These are phyloP conservation scores for Neurospora sp. DNA, from an alignment of 495 filamentous ascomycete genomes.

Conservation along the genomic window DNA sequence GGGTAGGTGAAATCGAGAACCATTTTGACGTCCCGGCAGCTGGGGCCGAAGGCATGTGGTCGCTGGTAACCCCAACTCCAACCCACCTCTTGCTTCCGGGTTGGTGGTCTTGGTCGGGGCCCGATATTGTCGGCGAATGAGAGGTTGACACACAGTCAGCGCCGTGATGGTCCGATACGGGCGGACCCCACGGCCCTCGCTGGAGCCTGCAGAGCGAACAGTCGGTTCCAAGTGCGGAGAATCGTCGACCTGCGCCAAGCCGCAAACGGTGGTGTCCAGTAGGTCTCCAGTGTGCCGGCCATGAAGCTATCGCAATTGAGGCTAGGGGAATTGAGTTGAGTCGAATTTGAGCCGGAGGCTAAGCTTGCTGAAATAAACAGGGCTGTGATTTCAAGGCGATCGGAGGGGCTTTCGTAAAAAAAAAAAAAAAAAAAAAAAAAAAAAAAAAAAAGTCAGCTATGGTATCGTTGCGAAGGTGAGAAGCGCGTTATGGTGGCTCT, in stretches of 20 bases:
- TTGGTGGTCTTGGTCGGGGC: constrained; percentile 11
- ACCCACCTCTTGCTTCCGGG: constrained; percentile 1
- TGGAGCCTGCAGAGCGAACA: constrained; percentile 14
- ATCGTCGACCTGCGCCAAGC: constrained; percentile 9
- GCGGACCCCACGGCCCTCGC: constrained; percentile 4
- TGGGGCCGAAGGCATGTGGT: neutral
- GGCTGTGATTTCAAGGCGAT: neutral
- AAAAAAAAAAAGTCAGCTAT: neutral
- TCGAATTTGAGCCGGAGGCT: constrained; percentile 6
- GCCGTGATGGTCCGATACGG: constrained; percentile 14
- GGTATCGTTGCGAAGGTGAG: neutral
- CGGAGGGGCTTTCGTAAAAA: neutral
- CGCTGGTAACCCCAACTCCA: neutral
- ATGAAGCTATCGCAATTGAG: constrained; percentile 7
- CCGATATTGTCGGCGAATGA: constrained; percentile 18
- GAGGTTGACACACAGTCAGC: constrained; percentile 24
- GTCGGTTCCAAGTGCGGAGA: constrained; percentile 10
- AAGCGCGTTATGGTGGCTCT: neutral
- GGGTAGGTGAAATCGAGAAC: constrained; percentile 8
- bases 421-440: neutral
- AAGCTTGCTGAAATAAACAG: neutral
- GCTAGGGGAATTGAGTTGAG: constrained; percentile 2
- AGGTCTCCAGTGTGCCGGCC: neutral
- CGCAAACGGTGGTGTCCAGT: constrained; percentile 2
- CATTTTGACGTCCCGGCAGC: neutral